These are phyloP conservation scores for Sphaerulina vaccinii DNA, from an alignment of 2,329 filamentous ascomycete species.

Conservation along the genomic window DNA sequence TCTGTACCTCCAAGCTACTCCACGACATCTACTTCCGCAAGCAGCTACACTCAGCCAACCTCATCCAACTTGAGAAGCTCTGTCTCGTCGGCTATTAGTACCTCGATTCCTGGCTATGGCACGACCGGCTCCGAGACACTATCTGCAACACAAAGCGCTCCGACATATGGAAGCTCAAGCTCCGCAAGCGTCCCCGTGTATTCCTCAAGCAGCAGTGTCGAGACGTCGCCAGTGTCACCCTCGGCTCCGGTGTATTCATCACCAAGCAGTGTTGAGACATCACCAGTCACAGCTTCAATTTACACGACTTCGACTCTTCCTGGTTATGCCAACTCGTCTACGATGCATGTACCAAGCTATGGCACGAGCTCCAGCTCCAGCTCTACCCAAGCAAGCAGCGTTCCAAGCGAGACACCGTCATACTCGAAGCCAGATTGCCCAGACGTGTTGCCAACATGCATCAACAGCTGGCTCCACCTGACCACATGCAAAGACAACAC, in stretches of 20 bases:
- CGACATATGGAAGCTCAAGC: conserved; percentile 15
- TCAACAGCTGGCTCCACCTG: conserved; percentile 83
- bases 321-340: conserved; percentile 15
- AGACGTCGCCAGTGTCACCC: conserved; percentile 22
- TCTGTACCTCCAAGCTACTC: conserved; percentile 34
- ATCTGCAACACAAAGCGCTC: conserved; percentile 19
- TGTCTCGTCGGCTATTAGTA: conserved; percentile 19
- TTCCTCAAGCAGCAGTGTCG: conserved; percentile 20
- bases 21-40: conserved; percentile 25
- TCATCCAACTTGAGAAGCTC: conserved; percentile 27
- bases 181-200: conserved; percentile 11
- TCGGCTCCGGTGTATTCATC: neutral
- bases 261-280: conserved; percentile 16
- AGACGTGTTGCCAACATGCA: conserved; percentile 75
- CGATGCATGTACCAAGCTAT: conserved; percentile 14
- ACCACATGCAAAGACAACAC: conserved; percentile 80
- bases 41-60: conserved; percentile 19
- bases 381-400: conserved; percentile 40
- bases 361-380: conserved; percentile 17
- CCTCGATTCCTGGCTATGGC: conserved; percentile 10
- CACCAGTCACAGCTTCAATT: conserved; percentile 10
- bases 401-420: conserved; percentile 34
- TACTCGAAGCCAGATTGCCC: conserved; percentile 53
- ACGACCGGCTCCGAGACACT: conserved; percentile 19
- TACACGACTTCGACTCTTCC: conserved; percentile 7